Evolutionary conservation across 768 basidiomycete species (phyloP), one percentile per base, ranked within the genome.

Genomic region (Amanita subjunquillea): DNA sequence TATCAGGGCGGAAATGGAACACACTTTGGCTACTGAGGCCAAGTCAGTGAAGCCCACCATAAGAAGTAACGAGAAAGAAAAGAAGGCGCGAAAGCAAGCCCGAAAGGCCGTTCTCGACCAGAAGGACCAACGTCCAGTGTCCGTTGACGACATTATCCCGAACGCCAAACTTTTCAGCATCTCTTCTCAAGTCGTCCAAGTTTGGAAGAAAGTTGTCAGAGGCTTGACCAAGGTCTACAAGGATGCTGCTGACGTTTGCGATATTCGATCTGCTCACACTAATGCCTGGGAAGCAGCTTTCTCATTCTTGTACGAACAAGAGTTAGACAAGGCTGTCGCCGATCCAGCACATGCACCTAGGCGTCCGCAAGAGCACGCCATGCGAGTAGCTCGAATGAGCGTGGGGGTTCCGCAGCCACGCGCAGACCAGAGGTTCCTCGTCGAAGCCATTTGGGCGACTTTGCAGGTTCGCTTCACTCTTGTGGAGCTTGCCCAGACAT

Each of bases 271-370:
- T 9, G 73, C 83, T 0, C 82, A 86, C 56, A 65, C 65, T 6
- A 63, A 72, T 29, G 83, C 83, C 1, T 85, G 79, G 75, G 76
- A 86, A 50, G 74, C 79, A 0, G 77, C 83, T 0, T 70, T 79
- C 55, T 70, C 80, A 0, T 74, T 64, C 53, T 65, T 84, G 3
- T 76, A 75, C 51, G 66, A 72, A 38, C 63, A 67, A 46, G 80
- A 83, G 61, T 60, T 80, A 60, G 60, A 68, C 0, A 49, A 54
- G 3, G 60, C 63, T 12, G 41, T 60, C 3, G 53, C 57, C 3
- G 60, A 78, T 55, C 72, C 70, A 1, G 43, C 56, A 0, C 61
- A 47, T 12, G 66, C 70, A 5, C 73, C 77, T 2, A 61, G 69
- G 34, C 59, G 67, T 17, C 80, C 77, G 0, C 58, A 72, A 54